phyloP scores from a whole-genome alignment of 257 asterid genomes.

The Anisodus acutangulus region DNA sequence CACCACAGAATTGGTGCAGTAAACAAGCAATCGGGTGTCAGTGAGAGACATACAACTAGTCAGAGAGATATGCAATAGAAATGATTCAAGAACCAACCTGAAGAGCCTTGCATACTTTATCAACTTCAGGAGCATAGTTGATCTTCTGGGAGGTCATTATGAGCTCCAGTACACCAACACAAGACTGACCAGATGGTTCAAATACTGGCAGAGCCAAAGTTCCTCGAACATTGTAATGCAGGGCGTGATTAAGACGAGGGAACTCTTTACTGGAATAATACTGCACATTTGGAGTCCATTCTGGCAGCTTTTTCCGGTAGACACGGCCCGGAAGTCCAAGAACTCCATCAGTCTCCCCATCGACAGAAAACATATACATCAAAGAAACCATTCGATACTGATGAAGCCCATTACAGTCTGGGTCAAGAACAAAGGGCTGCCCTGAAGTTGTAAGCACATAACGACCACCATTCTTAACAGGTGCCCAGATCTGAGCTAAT shows the following conservation, averaged over 20 bases:
- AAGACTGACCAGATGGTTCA: slow-evolving; percentile 84
- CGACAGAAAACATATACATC: slow-evolving; percentile 73
- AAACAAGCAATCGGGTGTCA: background rate
- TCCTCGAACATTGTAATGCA: slow-evolving; percentile 77
- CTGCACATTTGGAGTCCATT: slow-evolving; percentile 97
- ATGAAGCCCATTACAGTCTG: slow-evolving; percentile 80
- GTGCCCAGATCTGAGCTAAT: slow-evolving; percentile 96
- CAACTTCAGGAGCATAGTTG: slow-evolving; percentile 93
- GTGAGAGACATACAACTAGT: background rate
- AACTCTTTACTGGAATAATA: slow-evolving; percentile 88
- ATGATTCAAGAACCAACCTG: slow-evolving; percentile 67
- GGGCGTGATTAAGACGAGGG: slow-evolving; percentile 78
- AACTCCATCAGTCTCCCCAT: slow-evolving; percentile 67
- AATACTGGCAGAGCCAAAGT: slow-evolving; percentile 94
- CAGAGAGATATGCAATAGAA: slow-evolving; percentile 13
- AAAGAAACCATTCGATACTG: slow-evolving; percentile 82
- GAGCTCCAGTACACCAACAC: slow-evolving; percentile 88
- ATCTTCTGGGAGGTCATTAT: slow-evolving; percentile 93
- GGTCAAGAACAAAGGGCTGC: slow-evolving; percentile 91
- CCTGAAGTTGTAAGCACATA: slow-evolving; percentile 87
- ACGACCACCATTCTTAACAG: slow-evolving; percentile 73
- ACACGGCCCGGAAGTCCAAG: slow-evolving; percentile 94
- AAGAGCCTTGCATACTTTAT: slow-evolving; percentile 96
- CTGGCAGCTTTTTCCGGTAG: slow-evolving; percentile 74
- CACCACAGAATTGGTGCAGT: background rate